Conservation (phyloP, 2,329 filamentous ascomycete genomes). For the Rosellinia necatrix region DNA sequence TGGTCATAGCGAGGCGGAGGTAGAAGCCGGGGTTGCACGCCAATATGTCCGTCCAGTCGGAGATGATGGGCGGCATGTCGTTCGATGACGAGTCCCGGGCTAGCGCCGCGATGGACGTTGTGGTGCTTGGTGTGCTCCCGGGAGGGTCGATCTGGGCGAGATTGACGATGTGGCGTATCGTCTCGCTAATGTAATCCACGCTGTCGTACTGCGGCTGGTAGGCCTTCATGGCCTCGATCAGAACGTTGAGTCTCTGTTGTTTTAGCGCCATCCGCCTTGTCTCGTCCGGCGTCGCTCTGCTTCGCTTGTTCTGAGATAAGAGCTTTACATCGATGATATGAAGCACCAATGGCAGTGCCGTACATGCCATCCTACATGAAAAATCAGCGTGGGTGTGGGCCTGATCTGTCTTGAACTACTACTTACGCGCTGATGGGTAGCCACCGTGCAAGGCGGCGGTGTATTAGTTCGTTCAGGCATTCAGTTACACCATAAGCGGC, state of each 20-base stretch:
- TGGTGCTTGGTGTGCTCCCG: constrained; percentile 12
- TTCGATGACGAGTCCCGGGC: not conserved
- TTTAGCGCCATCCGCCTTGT: constrained; percentile 46
- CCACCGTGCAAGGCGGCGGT: constrained; percentile 50
- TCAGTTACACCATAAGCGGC: constrained; percentile 50
- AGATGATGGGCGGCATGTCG: constrained; percentile 36
- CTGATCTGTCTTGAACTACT: not conserved
- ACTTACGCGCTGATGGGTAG: constrained; percentile 54
- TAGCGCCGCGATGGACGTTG: constrained; percentile 6
- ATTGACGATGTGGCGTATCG: constrained; percentile 49
- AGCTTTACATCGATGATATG: constrained; percentile 47
- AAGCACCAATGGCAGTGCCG: constrained; percentile 44
- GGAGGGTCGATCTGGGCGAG: constrained; percentile 45
- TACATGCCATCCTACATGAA: constrained; percentile 40
- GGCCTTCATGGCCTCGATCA: constrained; percentile 52
- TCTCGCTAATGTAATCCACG: constrained; percentile 51
- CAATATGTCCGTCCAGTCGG: constrained; percentile 50
- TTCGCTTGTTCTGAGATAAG: constrained; percentile 36
- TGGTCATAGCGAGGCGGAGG: constrained; percentile 49
- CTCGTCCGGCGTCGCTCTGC: constrained; percentile 28
- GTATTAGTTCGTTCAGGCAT: constrained; percentile 53
- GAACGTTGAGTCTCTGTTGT: constrained; percentile 50
- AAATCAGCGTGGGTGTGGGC: not conserved
- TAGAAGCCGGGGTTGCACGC: constrained; percentile 47
- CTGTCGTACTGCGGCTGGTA: constrained; percentile 53